A percentile compares a stretch with the other conserved stretches of the same genome.
Evolutionary conservation across 73 alveolate species (phyloP).

Genomic region (Paramecium caudatum): DNA sequence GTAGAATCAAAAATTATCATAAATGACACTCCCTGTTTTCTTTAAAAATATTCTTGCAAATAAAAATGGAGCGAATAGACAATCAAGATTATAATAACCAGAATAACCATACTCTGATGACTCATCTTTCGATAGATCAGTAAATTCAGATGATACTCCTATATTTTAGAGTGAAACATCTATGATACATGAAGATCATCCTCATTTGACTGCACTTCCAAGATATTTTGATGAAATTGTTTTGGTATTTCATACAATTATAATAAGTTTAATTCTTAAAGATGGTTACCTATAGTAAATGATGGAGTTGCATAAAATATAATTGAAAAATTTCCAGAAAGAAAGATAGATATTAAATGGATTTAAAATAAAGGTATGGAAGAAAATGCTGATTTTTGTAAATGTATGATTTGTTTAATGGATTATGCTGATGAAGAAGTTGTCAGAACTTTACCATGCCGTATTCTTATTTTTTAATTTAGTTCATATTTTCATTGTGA

Average conservation of each 20-base stretch:
- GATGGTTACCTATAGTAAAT: conserved; percentile 39
- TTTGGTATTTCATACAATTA: background rate
- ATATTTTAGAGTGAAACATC: conserved; percentile 12
- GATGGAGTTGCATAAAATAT: conserved; percentile 1
- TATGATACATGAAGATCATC: conserved; percentile 55
- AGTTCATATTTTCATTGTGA: conserved; percentile 37
- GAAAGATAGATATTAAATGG: conserved; percentile 58
- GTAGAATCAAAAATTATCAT: conserved; percentile 43
- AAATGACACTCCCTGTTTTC: conserved; percentile 51
- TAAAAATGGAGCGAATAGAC: conserved; percentile 51
- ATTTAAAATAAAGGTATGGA: conserved; percentile 29
- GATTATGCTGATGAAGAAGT: conserved; percentile 41
- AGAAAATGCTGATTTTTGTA: conserved; percentile 61
- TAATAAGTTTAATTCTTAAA: conserved; percentile 44
- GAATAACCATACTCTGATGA: conserved; percentile 61
- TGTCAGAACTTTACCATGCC: conserved; percentile 63
- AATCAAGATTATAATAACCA: conserved; percentile 52
- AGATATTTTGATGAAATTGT: conserved; percentile 67
- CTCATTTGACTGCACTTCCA: conserved; percentile 56
- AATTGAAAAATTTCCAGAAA: conserved; percentile 45
- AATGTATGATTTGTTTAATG: conserved; percentile 67
- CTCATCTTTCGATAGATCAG: conserved; percentile 31
- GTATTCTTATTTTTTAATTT: background rate
- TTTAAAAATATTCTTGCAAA: conserved; percentile 35
- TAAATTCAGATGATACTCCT: background rate